Conservation (phyloP, 768 basidiomycete species). For the Myochromella boudieri region DNA sequence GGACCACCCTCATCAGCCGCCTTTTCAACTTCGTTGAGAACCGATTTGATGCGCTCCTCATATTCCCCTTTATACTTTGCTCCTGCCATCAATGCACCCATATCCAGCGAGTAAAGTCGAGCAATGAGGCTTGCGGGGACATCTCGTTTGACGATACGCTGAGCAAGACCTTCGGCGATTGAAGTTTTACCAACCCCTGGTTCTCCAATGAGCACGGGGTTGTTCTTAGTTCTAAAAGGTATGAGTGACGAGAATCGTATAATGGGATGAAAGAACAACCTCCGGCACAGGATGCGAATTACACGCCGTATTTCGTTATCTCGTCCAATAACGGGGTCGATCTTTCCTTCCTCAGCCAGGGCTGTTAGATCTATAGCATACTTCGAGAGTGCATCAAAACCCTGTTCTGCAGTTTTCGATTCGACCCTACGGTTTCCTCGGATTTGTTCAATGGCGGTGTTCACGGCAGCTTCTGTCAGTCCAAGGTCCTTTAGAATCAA, state of each 20-base stretch:
- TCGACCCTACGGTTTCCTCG: slow-evolving; percentile 87
- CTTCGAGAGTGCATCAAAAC: slow-evolving; percentile 90
- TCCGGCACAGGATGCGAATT: slow-evolving; percentile 80
- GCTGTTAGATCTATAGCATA: slow-evolving; percentile 86
- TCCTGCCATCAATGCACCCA: slow-evolving; percentile 94
- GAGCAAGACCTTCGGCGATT: slow-evolving; percentile 93
- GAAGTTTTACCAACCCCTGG: slow-evolving; percentile 96
- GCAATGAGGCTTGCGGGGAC: slow-evolving; percentile 75
- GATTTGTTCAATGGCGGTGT: slow-evolving; percentile 75
- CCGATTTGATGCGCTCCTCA: slow-evolving; percentile 92
- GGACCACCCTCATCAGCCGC: slow-evolving; percentile 71
- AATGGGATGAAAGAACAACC: slow-evolving; percentile 36
- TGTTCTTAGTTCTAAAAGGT: slow-evolving; percentile 80
- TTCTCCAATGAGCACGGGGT: slow-evolving; percentile 95
- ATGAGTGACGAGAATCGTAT: background rate
- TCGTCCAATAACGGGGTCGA: slow-evolving; percentile 94
- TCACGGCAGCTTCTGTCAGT: slow-evolving; percentile 69
- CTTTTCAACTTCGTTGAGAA: slow-evolving; percentile 93
- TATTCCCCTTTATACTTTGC: slow-evolving; percentile 94
- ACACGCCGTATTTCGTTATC: slow-evolving; percentile 90
- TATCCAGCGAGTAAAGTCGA: slow-evolving; percentile 83
- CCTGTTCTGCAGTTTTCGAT: slow-evolving; percentile 82
- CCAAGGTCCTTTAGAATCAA: slow-evolving; percentile 72
- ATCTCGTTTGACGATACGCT: slow-evolving; percentile 92
- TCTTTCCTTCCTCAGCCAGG: slow-evolving; percentile 87